phyloP scores from a whole-genome alignment of 148 eudicot species.

The Camellia granthamiana region DNA sequence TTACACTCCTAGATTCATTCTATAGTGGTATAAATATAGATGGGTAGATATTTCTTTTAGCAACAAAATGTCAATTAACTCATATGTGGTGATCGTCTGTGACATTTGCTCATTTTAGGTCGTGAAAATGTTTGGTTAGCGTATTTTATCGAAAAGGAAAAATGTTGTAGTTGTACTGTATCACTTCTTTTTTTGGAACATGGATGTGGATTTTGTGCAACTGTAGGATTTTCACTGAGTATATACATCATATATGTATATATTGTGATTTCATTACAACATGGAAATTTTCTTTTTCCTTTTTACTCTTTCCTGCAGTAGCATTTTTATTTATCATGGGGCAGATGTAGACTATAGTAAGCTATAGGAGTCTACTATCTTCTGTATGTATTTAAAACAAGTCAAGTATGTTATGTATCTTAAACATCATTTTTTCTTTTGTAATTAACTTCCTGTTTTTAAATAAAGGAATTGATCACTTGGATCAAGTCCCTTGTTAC shows the following conservation, averaged over 20 bases:
- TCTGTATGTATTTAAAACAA: no score
- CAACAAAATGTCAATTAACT: neutral
- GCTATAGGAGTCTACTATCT: neutral
- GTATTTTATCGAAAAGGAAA: neutral
- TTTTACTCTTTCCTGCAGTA: neutral
- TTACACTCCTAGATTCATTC: neutral
- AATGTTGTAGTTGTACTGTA: neutral
- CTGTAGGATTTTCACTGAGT: neutral
- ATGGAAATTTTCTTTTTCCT: neutral
- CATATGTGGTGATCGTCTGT: neutral
- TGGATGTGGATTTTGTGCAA: neutral
- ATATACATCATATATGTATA: neutral
- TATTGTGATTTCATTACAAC: neutral
- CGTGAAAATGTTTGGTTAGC: neutral
- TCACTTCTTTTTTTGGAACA: neutral
- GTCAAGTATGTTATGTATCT: neutral
- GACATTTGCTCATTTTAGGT: neutral
- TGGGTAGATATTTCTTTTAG: neutral
- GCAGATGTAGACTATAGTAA: neutral
- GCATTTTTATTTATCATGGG: neutral
- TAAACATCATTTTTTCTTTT: no score
- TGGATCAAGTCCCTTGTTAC: neutral
- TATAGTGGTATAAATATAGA: neutral
- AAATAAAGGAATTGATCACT: neutral
- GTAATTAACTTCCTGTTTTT: neutral